Percentiles rank a stretch among this genome's conserved stretches.
phyloP scores from a whole-genome alignment of 257 asterid species.

The Ocimum tenuiflorum region DNA sequence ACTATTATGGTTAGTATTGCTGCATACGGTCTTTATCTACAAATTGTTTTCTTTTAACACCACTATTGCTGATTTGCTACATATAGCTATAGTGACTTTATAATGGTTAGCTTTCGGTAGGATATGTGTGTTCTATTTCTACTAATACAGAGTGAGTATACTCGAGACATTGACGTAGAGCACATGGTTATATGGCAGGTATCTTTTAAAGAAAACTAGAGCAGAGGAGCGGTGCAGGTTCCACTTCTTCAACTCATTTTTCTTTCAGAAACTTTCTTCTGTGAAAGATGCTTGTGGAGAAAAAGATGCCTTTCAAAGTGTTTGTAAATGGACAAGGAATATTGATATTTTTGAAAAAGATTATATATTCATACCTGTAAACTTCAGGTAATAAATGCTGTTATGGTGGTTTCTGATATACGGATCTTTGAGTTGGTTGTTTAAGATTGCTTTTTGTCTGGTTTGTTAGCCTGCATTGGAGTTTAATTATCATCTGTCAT shows the following conservation, averaged over 20 bases:
- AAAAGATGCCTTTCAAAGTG: slow-evolving; percentile 55
- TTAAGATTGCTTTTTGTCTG: slow-evolving; percentile 18
- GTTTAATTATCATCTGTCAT: slow-evolving; percentile 85
- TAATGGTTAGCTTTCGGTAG: background rate
- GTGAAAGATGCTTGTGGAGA: slow-evolving; percentile 46
- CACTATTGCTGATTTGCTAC: background rate
- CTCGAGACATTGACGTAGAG: background rate
- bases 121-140: background rate
- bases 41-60: background rate
- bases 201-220: slow-evolving; percentile 39
- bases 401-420: slow-evolving; percentile 10
- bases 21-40: background rate
- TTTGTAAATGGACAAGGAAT: slow-evolving; percentile 82
- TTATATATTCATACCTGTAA: slow-evolving; percentile 77
- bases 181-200: slow-evolving; percentile 42
- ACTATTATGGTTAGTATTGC: background rate
- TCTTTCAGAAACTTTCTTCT: slow-evolving; percentile 75
- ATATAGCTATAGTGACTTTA: background rate
- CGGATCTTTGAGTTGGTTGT: slow-evolving; percentile 12
- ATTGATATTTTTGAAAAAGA: slow-evolving; percentile 70
- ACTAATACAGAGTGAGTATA: background rate
- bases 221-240: slow-evolving; percentile 52
- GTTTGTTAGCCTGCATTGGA: slow-evolving; percentile 86
- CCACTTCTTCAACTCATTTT: slow-evolving; percentile 86
- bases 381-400: slow-evolving; percentile 61